Evolutionary conservation across 352 stramenopile species (phyloP).

Genomic region (Bremia lactucae): DNA sequence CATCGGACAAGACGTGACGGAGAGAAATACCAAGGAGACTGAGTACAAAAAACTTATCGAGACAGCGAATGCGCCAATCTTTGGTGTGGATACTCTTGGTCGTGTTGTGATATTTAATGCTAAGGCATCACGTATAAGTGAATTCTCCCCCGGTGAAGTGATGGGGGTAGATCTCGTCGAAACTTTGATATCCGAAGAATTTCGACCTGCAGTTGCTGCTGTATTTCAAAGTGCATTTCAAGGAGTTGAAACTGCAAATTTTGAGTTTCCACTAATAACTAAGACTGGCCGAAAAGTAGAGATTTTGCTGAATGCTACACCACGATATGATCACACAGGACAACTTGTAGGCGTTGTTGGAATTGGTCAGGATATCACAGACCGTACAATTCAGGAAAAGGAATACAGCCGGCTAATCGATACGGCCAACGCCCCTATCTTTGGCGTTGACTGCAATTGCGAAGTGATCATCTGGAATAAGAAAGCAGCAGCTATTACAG

Average conservation of each 20-base stretch:
- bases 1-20: constrained; percentile 55
- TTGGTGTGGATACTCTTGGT: constrained; percentile 51
- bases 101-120: constrained; percentile 74
- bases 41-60: constrained; percentile 78
- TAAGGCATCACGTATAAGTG: constrained; percentile 59
- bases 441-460: constrained; percentile 49
- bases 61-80: constrained; percentile 86
- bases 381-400: constrained; percentile 60
- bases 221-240: constrained; percentile 43
- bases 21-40: constrained; percentile 61
- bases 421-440: constrained; percentile 57
- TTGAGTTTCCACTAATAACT: too few relatives aligned
- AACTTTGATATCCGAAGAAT: constrained; percentile 52
- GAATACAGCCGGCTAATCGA: constrained; percentile 59
- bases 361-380: too few relatives aligned
- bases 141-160: constrained; percentile 74
- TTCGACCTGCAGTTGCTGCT: constrained; percentile 26
- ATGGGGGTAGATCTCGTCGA: constrained; percentile 76
- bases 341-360: constrained; percentile 43
- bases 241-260: constrained; percentile 45
- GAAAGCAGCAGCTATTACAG: constrained; percentile 67
- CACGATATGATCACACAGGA: constrained; percentile 35
- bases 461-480: constrained; percentile 85
- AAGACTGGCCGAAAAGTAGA: constrained; percentile 42
- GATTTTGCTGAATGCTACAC: constrained; percentile 41